phyloP scores from a whole-genome alignment of 2,329 filamentous ascomycete genomes.

The Didymella arachidicola region DNA sequence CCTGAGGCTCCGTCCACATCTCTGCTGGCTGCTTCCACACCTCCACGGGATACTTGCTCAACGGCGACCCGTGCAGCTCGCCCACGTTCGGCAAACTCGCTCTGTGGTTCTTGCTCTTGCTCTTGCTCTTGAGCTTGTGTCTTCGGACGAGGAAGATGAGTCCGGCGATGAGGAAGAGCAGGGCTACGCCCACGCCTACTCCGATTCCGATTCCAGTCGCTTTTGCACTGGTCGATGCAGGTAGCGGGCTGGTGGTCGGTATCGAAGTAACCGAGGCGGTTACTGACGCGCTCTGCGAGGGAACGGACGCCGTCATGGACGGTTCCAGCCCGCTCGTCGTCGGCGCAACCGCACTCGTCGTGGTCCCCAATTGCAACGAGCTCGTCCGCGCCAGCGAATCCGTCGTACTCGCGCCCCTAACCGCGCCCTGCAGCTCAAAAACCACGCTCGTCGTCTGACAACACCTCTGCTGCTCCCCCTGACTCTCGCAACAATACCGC shows the following conservation, averaged over 20 bases:
- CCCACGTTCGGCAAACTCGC: not conserved
- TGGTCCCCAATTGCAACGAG: too few relatives aligned
- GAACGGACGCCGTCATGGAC: not conserved
- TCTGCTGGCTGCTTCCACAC: conserved; percentile 8
- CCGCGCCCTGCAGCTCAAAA: conserved; percentile 14
- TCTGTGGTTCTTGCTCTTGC: too few relatives aligned
- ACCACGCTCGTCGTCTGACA: conserved; percentile 22
- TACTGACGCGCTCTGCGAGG: not conserved
- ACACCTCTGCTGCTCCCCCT: conserved; percentile 21
- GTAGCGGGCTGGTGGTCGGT: not conserved
- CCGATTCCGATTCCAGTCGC: not conserved
- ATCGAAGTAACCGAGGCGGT: not conserved
- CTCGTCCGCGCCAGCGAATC: too few relatives aligned
- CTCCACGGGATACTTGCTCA: conserved; percentile 1
- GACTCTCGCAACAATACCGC: conserved; percentile 25
- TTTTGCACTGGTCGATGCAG: not conserved
- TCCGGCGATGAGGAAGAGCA: not conserved
- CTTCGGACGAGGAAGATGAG: not conserved
- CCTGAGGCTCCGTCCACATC: conserved; percentile 7
- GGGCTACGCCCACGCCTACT: not conserved
- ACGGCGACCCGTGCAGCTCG: not conserved
- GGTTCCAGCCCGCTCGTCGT: not conserved
- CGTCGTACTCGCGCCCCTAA: not conserved
- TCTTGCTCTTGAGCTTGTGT: not conserved
- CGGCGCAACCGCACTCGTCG: too few relatives aligned